Conservation (phyloP, 225 moss, liverwort and hornwort species). For the Polytrichum commune region DNA sequence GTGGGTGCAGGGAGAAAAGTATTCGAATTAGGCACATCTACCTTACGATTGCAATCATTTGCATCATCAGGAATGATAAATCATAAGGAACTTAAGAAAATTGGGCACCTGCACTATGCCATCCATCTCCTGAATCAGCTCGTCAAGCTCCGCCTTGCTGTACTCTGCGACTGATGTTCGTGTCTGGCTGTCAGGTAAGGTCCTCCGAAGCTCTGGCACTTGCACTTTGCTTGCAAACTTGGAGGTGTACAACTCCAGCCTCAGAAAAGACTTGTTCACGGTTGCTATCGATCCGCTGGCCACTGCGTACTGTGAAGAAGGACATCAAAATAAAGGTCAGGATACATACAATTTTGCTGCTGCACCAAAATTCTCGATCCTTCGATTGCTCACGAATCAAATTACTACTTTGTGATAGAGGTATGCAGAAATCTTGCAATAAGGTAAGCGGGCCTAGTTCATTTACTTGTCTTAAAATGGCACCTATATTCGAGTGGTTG, state of each 20-base stretch:
- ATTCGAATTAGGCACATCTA: not conserved
- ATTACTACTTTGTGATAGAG: too few species aligned
- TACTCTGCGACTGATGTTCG: slow-evolving; percentile 48
- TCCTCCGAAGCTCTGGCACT: slow-evolving; percentile 39
- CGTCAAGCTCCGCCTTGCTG: slow-evolving; percentile 57
- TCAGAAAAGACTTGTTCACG: slow-evolving; percentile 59
- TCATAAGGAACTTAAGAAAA: not conserved
- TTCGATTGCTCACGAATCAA: too few species aligned
- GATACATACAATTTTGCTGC: too few species aligned
- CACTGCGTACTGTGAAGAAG: slow-evolving; percentile 31
- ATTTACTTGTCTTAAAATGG: too few species aligned
- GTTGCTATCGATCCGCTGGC: slow-evolving; percentile 40
- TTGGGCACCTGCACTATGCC: slow-evolving; percentile 48
- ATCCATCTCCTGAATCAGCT: slow-evolving; percentile 58
- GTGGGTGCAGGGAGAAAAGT: not conserved
- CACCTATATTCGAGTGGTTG: too few species aligned
- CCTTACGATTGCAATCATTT: not conserved
- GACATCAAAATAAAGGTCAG: not conserved
- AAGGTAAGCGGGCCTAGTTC: too few species aligned
- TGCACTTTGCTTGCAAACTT: slow-evolving; percentile 32
- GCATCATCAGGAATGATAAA: not conserved
- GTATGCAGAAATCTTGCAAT: too few species aligned
- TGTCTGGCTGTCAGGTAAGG: slow-evolving; percentile 29
- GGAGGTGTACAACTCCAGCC: slow-evolving; percentile 63
- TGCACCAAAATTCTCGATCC: too few species aligned